Conservation (phyloP, 495 filamentous ascomycete genomes). For the Rostrohypoxylon terebratum region DNA sequence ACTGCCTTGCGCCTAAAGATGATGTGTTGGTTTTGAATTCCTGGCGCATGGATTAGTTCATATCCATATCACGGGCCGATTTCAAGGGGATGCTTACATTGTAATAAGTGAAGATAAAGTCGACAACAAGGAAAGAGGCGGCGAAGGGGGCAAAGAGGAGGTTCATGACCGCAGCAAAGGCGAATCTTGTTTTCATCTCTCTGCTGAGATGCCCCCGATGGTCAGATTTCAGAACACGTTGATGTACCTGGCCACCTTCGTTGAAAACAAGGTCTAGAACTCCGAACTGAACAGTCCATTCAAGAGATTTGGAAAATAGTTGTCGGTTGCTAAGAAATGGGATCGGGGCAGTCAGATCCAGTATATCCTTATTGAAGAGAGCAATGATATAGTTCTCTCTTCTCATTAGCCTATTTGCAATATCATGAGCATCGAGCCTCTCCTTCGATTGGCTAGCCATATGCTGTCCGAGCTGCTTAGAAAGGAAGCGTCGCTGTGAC, state of each 20-base stretch:
- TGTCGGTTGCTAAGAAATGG: conserved; percentile 84
- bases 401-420: conserved; percentile 96
- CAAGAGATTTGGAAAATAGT: conserved; percentile 80
- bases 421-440: conserved; percentile 94
- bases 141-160: conserved; percentile 86
- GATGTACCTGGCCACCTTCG: conserved; percentile 82
- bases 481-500: conserved; percentile 70
- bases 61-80: not conserved
- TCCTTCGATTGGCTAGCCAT: conserved; percentile 88
- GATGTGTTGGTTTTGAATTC: conserved; percentile 95
- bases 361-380: conserved; percentile 93
- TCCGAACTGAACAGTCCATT: conserved; percentile 89
- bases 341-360: conserved; percentile 86
- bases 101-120: conserved; percentile 93
- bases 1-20: conserved; percentile 79
- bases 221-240: conserved; percentile 82
- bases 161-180: conserved; percentile 86
- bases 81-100: conserved; percentile 66
- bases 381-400: conserved; percentile 97
- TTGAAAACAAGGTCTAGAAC: conserved; percentile 96
- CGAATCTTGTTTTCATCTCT: conserved; percentile 77
- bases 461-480: conserved; percentile 49
- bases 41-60: conserved; percentile 50
- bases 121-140: conserved; percentile 80
- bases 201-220: conserved; percentile 83